Evolutionary conservation across 352 stramenopile genomes (phyloP), one percentile per base, ranked within the genome.

Genomic region (Phytophthora citrophthora): DNA sequence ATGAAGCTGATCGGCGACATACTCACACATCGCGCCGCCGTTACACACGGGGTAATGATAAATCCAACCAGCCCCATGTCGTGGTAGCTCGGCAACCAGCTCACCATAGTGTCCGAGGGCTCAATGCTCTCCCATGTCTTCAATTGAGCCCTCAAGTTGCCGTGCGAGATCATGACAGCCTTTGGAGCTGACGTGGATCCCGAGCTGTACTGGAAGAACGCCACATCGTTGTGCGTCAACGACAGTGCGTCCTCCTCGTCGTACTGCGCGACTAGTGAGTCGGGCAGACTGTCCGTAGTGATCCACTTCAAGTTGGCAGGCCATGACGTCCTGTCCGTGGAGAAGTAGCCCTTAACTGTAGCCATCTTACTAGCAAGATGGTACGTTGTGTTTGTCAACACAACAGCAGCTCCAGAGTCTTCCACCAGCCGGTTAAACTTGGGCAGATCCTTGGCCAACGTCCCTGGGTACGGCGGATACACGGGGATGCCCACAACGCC

Each of bases 1-100:
- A 95, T 93, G 63, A 95, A 95, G 43, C 81, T 90, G 50, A 92
- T 88, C 9, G 87, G 87, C 54, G 87, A 95, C 82, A 93, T 93
- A 38, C 79, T 88, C 32, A 93, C 83, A 58, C 85, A 93, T 41
- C 76, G 76, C 13, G 79, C 81, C 24, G 64, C 77, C 7, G 64
- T 85, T 48, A 89, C 59, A 26, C 74, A 86, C 5, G 86, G 83
- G 26, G 72, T 78, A 54, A 94, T 78, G 61, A 92, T 91, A 61
- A 92, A 93, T n/a, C 86, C 86, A 3, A 94, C 83, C 27, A 94
- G 72, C 0, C 86, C 86, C 86, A 94, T 94, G 63, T 94, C 86
- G 61, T 94, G 86, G 57, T 94, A 94, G 13, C 76, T 89, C 10
- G 86, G 86, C 46, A 94, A 67, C 86, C 86, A 94, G 47, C 77